Evolutionary conservation across 2,329 filamentous ascomycete genomes (phyloP), one percentile per base, ranked within the genome.

Genomic region (Penicillium crustosum): DNA sequence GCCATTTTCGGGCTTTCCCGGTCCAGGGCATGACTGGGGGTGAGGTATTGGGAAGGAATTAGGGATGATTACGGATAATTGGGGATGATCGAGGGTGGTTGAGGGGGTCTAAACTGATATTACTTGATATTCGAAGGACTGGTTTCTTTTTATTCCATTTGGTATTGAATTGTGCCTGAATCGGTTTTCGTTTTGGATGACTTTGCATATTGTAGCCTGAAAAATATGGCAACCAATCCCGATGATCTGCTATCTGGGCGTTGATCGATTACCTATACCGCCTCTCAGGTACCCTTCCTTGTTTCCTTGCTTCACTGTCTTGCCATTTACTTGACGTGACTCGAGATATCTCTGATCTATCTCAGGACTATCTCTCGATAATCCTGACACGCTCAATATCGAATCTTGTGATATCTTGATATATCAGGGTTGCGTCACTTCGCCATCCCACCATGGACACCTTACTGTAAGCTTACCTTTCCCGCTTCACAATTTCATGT

Each of bases 361-460:
- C 9, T 35, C 3, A 25, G 41, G n/a, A 13, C 8, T 31, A 13
- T 19, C 9, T 2, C 31, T 23, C 13, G 23, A 36, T 33, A 25
- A 25, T 12, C 15, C 17, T 6, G 7, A 17, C 19, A 43, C 9
- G 38, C 19, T 36, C 4, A 35, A 19, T 21, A 36, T 12, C 29
- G 21, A 29, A 35, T 13, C 6, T 17, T 39, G 36, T 19, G 27
- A 38, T 41, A 38, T 41, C 31, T 43, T 27, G 19, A 42, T 31
- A 36, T 33, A 25, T 36, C 39, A 19, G 45, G 17, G 31, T 48
- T 57, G 27, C 49, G 42, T 48, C 55, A 57, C 29, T 9, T 43
- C 21, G n/a, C 17, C 43, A 55, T 55, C 53, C 53, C 53, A 59
- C 49, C 55, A 81, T 82, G 79, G 79, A 81, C 66, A 81, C 79